Percentiles rank a stretch among this genome's conserved stretches.
Conservation (phyloP, 257 asterid genomes). For the Solanum neorickii region DNA sequence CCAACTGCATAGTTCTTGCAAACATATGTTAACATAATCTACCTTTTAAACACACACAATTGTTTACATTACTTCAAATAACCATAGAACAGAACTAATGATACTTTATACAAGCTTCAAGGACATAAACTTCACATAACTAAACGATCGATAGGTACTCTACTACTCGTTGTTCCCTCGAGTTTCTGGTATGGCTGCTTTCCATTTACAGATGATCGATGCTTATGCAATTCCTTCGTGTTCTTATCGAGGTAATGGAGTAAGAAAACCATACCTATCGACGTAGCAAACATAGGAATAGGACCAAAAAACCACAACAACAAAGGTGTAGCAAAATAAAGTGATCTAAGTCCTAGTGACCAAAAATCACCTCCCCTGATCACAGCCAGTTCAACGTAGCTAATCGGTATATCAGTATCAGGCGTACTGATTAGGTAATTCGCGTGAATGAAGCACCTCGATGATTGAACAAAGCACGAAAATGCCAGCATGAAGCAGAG, state of each 20-base stretch:
- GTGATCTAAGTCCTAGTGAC: conserved; percentile 35
- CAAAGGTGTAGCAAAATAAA: conserved; percentile 38
- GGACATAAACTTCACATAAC: neutral
- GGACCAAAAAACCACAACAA: conserved; percentile 52
- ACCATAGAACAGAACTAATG: neutral
- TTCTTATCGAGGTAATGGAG: neutral
- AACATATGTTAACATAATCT: neutral
- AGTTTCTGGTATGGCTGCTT: neutral
- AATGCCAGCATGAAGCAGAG: conserved; percentile 36
- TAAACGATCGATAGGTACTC: neutral
- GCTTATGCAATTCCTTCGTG: neutral
- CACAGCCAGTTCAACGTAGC: conserved; percentile 22
- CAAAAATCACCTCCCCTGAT: conserved; percentile 37
- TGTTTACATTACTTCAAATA: neutral
- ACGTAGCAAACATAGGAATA: conserved; percentile 14
- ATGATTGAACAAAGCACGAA: conserved; percentile 31
- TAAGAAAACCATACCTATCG: neutral
- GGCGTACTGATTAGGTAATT: conserved; percentile 43
- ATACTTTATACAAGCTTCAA: neutral
- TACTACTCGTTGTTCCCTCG: neutral
- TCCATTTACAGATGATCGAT: neutral
- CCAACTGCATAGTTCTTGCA: neutral
- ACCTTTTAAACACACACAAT: neutral
- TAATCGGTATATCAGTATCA: conserved; percentile 25
- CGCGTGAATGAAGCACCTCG: conserved; percentile 30